Conservation (phyloP, 2,329 filamentous ascomycete species). For the Purpureocillium lavendulum region DNA sequence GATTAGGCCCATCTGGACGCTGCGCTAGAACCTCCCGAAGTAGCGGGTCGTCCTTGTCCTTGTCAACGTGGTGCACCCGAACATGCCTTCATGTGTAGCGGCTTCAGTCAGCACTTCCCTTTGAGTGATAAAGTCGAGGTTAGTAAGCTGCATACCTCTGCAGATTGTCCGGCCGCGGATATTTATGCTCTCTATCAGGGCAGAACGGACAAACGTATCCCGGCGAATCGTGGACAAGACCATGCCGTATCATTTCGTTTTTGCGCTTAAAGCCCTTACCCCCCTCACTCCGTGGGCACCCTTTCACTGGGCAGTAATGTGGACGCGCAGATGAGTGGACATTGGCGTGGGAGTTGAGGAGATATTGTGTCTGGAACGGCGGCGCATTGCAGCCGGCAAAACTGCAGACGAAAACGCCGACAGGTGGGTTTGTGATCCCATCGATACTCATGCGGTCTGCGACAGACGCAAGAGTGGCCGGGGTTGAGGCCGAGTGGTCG, state of each 20-base stretch:
- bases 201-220: constrained; percentile 97
- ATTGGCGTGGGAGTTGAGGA: constrained; percentile 73
- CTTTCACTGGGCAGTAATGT: constrained; percentile 56
- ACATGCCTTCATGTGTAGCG: constrained; percentile 59
- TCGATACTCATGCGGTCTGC: constrained; percentile 52
- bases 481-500: constrained; percentile 34
- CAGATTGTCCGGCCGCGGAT: constrained; percentile 90
- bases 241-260: constrained; percentile 67
- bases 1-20: constrained; percentile 72
- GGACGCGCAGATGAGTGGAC: constrained; percentile 59
- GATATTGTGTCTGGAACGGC: constrained; percentile 69
- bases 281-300: constrained; percentile 53
- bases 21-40: constrained; percentile 81
- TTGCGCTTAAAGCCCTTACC: constrained; percentile 65
- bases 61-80: constrained; percentile 82
- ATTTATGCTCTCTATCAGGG: constrained; percentile 85
- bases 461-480: constrained; percentile 28
- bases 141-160: constrained; percentile 59
- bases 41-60: constrained; percentile 75
- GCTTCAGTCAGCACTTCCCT: constrained; percentile 7
- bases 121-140: neutral
- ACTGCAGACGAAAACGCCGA: constrained; percentile 50
- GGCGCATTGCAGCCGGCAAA: constrained; percentile 57
- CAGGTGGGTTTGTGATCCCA: constrained; percentile 42
- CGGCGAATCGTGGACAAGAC: constrained; percentile 86